Evolutionary conservation across 495 filamentous ascomycete species (phyloP).

Genomic region (Daldinia caldariorum): DNA sequence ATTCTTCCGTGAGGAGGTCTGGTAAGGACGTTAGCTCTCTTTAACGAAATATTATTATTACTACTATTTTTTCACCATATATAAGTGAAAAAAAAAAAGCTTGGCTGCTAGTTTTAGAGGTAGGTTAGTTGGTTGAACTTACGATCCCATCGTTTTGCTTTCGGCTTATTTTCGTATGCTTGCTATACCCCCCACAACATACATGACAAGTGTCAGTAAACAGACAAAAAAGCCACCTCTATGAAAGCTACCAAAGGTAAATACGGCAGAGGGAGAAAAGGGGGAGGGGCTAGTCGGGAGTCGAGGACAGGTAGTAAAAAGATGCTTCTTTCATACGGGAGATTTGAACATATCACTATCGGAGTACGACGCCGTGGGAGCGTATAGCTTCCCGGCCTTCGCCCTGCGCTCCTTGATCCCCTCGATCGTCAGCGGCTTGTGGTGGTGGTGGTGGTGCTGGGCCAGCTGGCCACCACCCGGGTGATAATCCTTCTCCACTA

Average conservation of each 20-base stretch:
- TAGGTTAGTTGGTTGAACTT: constrained; percentile 56
- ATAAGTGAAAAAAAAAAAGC: no score
- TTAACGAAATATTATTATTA: background rate
- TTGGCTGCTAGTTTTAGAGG: no score
- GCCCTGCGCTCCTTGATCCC: constrained; percentile 73
- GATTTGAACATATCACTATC: constrained; percentile 88
- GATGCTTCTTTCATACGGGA: constrained; percentile 58
- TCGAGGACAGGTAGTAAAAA: background rate
- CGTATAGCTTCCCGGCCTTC: constrained; percentile 72
- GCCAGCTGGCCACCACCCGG: constrained; percentile 41
- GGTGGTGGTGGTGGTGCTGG: constrained; percentile 36
- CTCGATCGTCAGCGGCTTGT: constrained; percentile 74
- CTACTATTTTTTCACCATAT: no score
- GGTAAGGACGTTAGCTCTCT: constrained; percentile 26
- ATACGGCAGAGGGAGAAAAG: no score
- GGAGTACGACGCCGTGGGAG: constrained; percentile 78
- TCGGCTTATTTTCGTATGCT: constrained; percentile 68
- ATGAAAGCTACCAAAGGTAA: background rate
- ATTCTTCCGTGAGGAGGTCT: constrained; percentile 67
- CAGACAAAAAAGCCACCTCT: background rate
- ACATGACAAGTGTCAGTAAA: constrained; percentile 4
- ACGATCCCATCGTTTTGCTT: constrained; percentile 88
- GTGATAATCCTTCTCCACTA: constrained; percentile 23
- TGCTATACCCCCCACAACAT: constrained; percentile 39
- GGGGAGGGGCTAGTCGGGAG: no score